phyloP scores from a whole-genome alignment of 2,329 filamentous ascomycete genomes.

The Diaporthe citri region DNA sequence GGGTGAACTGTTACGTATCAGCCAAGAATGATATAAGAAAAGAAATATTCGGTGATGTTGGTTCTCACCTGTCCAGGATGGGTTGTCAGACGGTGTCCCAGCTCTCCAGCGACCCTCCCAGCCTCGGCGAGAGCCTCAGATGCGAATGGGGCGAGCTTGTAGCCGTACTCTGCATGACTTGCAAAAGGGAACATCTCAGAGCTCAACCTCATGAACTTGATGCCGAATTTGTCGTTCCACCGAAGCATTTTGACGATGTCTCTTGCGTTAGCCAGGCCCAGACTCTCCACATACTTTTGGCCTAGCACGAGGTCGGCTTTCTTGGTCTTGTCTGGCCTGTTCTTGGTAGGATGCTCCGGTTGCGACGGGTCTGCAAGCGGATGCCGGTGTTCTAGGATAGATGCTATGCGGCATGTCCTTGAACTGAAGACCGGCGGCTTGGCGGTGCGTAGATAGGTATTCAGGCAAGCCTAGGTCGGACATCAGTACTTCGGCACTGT shows the following conservation, averaged over 20 bases:
- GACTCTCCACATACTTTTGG: slow-evolving; percentile 77
- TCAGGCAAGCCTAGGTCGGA: slow-evolving; percentile 78
- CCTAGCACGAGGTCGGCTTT: slow-evolving; percentile 76
- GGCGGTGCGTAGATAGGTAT: slow-evolving; percentile 87
- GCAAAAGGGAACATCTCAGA: slow-evolving; percentile 99
- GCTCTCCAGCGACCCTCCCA: slow-evolving; percentile 80
- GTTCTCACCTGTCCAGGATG: slow-evolving; percentile 84
- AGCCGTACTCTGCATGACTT: slow-evolving; percentile 88
- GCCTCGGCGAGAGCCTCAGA: slow-evolving; percentile 81
- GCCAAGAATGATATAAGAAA: neutral
- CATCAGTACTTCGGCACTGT: slow-evolving; percentile 34
- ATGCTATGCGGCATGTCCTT: slow-evolving; percentile 89
- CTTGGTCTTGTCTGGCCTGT: slow-evolving; percentile 82
- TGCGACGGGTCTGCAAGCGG: slow-evolving; percentile 81
- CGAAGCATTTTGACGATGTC: slow-evolving; percentile 88
- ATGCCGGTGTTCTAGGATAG: slow-evolving; percentile 89
- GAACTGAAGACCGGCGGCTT: slow-evolving; percentile 91
- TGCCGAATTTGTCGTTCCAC: slow-evolving; percentile 93
- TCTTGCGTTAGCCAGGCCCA: slow-evolving; percentile 85
- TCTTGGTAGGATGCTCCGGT: slow-evolving; percentile 86
- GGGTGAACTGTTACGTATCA: slow-evolving; percentile 74
- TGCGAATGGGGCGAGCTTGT: slow-evolving; percentile 86
- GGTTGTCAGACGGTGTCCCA: slow-evolving; percentile 88
- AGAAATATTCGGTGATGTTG: too few relatives aligned
- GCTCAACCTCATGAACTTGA: slow-evolving; percentile 91